A percentile compares a stretch with the other conserved stretches of the same genome.
Conservation (phyloP, 371 early-diverging fungal genomes). For the Phascolomyces articulosus region DNA sequence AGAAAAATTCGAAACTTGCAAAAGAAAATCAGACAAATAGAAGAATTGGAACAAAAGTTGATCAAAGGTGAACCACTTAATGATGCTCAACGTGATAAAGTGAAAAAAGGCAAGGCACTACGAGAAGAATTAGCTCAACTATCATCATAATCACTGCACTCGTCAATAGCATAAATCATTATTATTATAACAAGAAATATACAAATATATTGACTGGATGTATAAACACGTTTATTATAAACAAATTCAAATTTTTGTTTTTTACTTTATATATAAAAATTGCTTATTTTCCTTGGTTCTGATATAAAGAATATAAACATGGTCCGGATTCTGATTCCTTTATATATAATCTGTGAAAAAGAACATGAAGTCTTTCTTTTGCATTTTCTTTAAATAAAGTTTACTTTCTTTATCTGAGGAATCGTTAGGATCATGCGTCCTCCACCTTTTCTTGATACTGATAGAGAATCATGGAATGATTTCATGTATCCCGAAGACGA, state of each 20-base stretch:
- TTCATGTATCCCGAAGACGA: background rate
- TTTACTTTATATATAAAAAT: background rate
- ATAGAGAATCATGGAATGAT: background rate
- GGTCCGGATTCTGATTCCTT: background rate
- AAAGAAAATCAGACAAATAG: conserved; percentile 91
- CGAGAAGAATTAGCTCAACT: conserved; percentile 27
- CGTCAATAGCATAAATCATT: background rate
- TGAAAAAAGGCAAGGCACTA: conserved; percentile 34
- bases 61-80: conserved; percentile 82
- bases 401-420: background rate
- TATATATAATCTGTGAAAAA: background rate
- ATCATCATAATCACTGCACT: conserved; percentile 3
- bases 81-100: conserved; percentile 37
- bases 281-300: background rate
- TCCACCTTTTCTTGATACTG: background rate
- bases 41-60: conserved; percentile 79
- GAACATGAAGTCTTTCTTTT: background rate
- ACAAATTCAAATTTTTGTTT: background rate
- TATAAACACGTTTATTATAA: no score
- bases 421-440: background rate
- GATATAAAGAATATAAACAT: background rate
- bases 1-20: conserved; percentile 76
- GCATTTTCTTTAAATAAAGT: background rate
- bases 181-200: no score
- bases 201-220: no score